Conservation (phyloP, 352 stramenopile species). For the Pythium scleroteichum region DNA sequence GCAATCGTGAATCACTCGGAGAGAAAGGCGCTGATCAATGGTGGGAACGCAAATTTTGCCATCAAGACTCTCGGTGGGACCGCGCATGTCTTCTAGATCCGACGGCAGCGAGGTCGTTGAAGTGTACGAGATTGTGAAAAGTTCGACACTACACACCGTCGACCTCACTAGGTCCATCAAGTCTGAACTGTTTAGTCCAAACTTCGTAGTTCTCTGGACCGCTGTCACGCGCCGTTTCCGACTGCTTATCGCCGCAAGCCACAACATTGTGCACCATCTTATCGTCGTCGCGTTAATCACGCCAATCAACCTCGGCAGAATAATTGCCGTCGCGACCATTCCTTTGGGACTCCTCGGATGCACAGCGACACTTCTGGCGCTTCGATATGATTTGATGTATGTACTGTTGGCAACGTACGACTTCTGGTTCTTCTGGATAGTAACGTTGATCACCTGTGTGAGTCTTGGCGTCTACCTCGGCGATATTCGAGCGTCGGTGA, state of each 20-base stretch:
- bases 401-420: slow-evolving; percentile 15
- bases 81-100: too few relatives aligned
- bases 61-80: too few relatives aligned
- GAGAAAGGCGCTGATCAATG: too few relatives aligned
- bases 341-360: slow-evolving; percentile 3
- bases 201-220: neutral
- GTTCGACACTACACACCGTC: neutral
- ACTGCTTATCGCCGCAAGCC: neutral
- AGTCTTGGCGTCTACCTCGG: slow-evolving; percentile 12
- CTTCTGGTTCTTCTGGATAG: slow-evolving; percentile 21
- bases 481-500: neutral
- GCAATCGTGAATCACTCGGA: too few relatives aligned
- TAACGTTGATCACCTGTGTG: slow-evolving; percentile 6
- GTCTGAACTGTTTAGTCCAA: slow-evolving; percentile 3
- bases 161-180: slow-evolving; percentile 8
- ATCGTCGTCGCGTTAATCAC: neutral
- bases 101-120: neutral
- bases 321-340: neutral
- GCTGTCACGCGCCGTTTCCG: neutral
- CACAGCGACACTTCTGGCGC: neutral
- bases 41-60: too few relatives aligned
- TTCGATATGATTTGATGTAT: slow-evolving; percentile 19
- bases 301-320: neutral
- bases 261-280: slow-evolving; percentile 6
- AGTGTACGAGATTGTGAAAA: slow-evolving; percentile 19